Evolutionary conservation across 345 rosid species (phyloP), one percentile per base, ranked within the genome.

Genomic region (Citrus glauca): DNA sequence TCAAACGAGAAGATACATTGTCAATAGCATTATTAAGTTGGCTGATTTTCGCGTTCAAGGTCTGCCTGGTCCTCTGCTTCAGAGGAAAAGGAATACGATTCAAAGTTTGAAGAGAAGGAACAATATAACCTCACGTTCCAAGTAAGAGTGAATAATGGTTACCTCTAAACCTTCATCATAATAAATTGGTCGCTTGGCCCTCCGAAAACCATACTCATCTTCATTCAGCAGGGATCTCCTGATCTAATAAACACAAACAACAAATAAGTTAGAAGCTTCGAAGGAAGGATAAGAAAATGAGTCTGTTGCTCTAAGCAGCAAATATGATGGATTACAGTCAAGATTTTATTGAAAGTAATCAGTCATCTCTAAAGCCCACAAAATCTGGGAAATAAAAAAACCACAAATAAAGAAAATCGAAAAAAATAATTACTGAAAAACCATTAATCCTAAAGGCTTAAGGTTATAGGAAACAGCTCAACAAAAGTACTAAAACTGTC

Each of bases 111-210:
- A 60, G 24, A 56, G 1, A 9, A 35, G 8, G 61, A 65, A n/a
- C 24, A 76, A 57, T 9, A 24, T 3, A 16, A 37, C 9, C 8
- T 32, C 57, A n/a, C 53, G 40, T 55, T 55, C 68, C 48, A 20
- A 8, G 66, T 6, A 59, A 40, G 45, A 9, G 50, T 1, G 9
- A 71, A 61, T 32, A 32, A 37, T 57, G 32, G 69, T 81, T 83
- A 89, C 97, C 92, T 92, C 97, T 79, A 93, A 88, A 66, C 97
- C 94, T 85, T 95, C 98, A 60, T 95, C 98, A 69, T 91, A 92
- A 76, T 95, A 95, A 2, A 88, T 82, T 65, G 93, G 93, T 78
- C 91, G 84, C 87, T 86, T 87, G 24, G 97, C 91, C 83, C 68
- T 87, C 77, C 86, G 83, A 77, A 93, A 92, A 65, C 98, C 98